A percentile compares a stretch with the other conserved stretches of the same genome.
These are phyloP conservation scores for Typha latifolia DNA, from an alignment of 176 grass and related monocot genomes.

Conservation along the genomic window DNA sequence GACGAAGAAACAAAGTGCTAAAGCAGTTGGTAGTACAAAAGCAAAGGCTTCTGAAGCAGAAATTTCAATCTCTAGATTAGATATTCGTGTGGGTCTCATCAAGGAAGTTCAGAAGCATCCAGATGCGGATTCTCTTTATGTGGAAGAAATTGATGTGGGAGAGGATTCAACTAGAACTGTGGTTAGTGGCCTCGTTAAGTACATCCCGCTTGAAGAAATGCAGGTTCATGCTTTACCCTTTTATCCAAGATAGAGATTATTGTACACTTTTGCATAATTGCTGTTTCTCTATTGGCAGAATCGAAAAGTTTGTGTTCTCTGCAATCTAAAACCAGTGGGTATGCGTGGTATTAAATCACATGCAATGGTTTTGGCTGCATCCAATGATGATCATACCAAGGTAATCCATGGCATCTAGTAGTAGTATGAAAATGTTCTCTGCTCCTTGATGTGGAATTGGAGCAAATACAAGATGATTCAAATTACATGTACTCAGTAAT, in stretches of 20 bases:
- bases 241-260: too few relatives aligned
- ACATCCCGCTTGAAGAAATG: conserved; percentile 77
- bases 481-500: too few relatives aligned
- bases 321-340: conserved; percentile 85
- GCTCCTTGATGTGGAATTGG: too few relatives aligned
- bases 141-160: conserved; percentile 88
- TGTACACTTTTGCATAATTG: background rate
- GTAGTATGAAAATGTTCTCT: too few relatives aligned
- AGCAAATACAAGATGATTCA: too few relatives aligned
- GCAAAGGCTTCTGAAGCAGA: too few relatives aligned
- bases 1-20: too few relatives aligned
- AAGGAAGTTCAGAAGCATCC: conserved; percentile 75
- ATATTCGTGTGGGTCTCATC: conserved; percentile 78
- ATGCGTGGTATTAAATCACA: conserved; percentile 90
- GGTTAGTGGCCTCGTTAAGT: conserved; percentile 85
- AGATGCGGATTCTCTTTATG: conserved; percentile 87
- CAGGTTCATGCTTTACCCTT: conserved; percentile 28
- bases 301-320: conserved; percentile 73
- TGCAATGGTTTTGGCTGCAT: conserved; percentile 96
- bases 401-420: conserved; percentile 20
- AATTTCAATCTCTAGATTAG: conserved; percentile 6
- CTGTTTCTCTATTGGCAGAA: conserved; percentile 33
- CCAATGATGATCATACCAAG: conserved; percentile 72
- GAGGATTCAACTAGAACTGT: conserved; percentile 72
- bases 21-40: too few relatives aligned